These are phyloP conservation scores for Echeveria elegans DNA, from an alignment of 164 flowering plant genomes.

Conservation along the genomic window DNA sequence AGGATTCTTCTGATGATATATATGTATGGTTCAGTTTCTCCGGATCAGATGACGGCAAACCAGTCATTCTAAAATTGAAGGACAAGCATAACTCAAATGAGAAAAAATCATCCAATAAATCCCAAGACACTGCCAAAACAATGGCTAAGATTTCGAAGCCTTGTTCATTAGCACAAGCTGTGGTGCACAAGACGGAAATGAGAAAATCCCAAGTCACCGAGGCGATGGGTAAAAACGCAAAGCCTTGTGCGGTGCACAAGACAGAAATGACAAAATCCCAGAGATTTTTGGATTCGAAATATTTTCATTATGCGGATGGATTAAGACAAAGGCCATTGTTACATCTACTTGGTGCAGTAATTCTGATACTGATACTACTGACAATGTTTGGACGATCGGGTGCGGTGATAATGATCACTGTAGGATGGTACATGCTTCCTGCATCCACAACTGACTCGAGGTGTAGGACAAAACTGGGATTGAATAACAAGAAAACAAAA, in stretches of 20 bases:
- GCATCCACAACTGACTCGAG: neutral
- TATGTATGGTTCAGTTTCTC: neutral
- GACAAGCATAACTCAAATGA: neutral
- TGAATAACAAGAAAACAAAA: neutral
- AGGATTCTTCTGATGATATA: neutral
- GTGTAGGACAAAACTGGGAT: neutral
- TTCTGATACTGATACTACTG: neutral
- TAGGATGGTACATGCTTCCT: constrained; percentile 7
- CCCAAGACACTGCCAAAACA: neutral
- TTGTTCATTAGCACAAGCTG: no score
- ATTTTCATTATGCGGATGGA: neutral
- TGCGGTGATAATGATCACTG: neutral
- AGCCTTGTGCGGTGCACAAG: neutral
- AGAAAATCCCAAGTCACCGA: neutral
- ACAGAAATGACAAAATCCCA: neutral
- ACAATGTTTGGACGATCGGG: neutral
- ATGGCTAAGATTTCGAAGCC: neutral
- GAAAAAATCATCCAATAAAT: neutral
- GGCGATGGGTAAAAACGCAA: neutral
- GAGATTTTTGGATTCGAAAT: neutral
- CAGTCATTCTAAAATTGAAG: neutral
- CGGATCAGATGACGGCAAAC: neutral
- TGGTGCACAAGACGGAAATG: neutral
- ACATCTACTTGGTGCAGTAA: neutral
- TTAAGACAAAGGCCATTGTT: neutral